Conservation (phyloP, 108 stramenopile genomes). For the Nitzschia putrida region DNA sequence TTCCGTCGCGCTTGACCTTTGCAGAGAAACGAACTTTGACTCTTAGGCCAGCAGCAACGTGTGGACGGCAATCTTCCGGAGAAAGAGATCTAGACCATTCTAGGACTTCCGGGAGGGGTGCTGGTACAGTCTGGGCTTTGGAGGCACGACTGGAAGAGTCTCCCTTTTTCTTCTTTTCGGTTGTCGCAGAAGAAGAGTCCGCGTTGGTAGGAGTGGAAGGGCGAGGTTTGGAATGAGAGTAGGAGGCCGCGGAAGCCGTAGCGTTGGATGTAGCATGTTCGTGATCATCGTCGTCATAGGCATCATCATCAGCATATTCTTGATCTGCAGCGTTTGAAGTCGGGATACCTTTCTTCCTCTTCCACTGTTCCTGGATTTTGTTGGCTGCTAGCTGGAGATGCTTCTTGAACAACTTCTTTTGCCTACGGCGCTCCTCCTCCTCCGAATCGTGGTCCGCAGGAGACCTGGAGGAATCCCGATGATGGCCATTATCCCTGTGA, state of each 20-base stretch:
- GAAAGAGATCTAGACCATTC: conserved; percentile 42
- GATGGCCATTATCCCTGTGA: too few relatives aligned
- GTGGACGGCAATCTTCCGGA: conserved; percentile 42
- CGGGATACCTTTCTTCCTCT: conserved; percentile 38
- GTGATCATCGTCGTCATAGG: conserved; percentile 12
- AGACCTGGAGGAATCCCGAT: conserved; percentile 1
- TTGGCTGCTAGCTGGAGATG: conserved; percentile 50
- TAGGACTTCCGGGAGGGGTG: conserved; percentile 55
- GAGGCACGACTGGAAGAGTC: conserved; percentile 1
- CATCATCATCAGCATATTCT: neutral
- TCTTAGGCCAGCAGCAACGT: conserved; percentile 51
- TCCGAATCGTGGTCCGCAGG: conserved; percentile 1
- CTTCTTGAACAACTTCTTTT: conserved; percentile 32
- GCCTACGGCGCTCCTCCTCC: conserved; percentile 3
- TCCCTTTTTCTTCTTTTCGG: conserved; percentile 28
- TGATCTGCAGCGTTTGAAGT: neutral
- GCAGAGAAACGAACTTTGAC: conserved; percentile 79
- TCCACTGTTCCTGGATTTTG: conserved; percentile 67
- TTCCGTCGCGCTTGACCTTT: conserved; percentile 51
- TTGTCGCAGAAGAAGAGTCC: neutral
- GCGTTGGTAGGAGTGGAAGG: neutral
- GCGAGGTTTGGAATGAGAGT: neutral
- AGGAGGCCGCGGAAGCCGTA: neutral
- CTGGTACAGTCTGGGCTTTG: conserved; percentile 48
- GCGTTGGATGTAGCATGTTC: neutral